A percentile compares a stretch with the other conserved stretches of the same genome.
These are phyloP conservation scores for Cutaneotrichosporon curvatum DNA, from an alignment of 1,284 basidiomycete species.

Conservation along the genomic window DNA sequence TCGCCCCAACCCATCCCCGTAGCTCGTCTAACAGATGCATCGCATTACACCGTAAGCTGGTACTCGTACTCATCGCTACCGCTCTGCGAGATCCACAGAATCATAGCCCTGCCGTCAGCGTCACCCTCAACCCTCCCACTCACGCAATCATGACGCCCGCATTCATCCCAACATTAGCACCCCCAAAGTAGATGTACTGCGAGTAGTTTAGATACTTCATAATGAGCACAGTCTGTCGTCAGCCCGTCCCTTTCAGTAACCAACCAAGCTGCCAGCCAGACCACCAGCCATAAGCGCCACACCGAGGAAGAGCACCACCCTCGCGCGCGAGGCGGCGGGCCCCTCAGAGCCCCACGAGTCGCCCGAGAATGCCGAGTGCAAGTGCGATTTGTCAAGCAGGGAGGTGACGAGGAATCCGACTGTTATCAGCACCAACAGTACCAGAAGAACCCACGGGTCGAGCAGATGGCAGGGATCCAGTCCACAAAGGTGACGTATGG, in stretches of 20 bases:
- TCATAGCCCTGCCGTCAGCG: slow-evolving; percentile 36
- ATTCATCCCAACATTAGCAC: slow-evolving; percentile 89
- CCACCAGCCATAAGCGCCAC: slow-evolving; percentile 97
- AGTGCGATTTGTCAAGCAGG: slow-evolving; percentile 87
- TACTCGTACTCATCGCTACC: slow-evolving; percentile 47
- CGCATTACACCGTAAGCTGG: slow-evolving; percentile 43
- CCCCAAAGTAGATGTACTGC: slow-evolving; percentile 84
- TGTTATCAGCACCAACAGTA: slow-evolving; percentile 9
- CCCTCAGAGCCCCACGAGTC: slow-evolving; percentile 54
- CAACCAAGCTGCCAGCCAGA: slow-evolving; percentile 81
- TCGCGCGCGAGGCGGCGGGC: slow-evolving; percentile 78
- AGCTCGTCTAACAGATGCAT: too few species aligned
- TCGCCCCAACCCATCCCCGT: too few species aligned
- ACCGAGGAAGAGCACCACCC: slow-evolving; percentile 85
- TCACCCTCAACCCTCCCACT: slow-evolving; percentile 7
- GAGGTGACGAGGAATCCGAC: slow-evolving; percentile 90
- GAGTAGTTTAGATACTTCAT: slow-evolving; percentile 84
- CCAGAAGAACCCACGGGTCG: slow-evolving; percentile 51
- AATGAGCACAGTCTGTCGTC: slow-evolving; percentile 69
- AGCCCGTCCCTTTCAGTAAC: slow-evolving; percentile 41
- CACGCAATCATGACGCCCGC: slow-evolving; percentile 74
- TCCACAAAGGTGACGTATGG: slow-evolving; percentile 77
- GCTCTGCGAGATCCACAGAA: slow-evolving; percentile 46
- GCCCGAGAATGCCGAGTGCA: slow-evolving; percentile 70
- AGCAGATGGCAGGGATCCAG: slow-evolving; percentile 91